A percentile compares a stretch with the other conserved stretches of the same genome.
These are phyloP conservation scores for Orobanche coerulescens DNA, from an alignment of 257 asterid species.

Conservation along the genomic window DNA sequence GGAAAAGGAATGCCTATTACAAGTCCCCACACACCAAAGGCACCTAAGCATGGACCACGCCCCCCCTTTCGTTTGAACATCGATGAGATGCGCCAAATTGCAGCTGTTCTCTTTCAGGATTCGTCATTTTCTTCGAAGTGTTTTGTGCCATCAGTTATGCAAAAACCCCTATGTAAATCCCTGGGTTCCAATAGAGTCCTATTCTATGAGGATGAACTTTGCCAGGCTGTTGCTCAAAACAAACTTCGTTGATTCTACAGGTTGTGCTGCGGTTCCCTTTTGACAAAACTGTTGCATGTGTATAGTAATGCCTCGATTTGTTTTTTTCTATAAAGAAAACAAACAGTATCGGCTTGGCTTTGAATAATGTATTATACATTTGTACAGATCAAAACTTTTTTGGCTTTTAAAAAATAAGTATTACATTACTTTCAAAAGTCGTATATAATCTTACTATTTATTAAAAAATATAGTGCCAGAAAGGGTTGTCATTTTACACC, in stretches of 20 bases:
- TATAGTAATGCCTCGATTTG: constrained; percentile 24
- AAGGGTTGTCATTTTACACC: background rate
- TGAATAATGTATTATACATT: no score
- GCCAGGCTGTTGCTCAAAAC: constrained; percentile 97
- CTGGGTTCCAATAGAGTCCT: constrained; percentile 77
- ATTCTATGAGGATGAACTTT: constrained; percentile 84
- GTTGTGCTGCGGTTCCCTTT: background rate
- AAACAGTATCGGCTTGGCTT: constrained; percentile 18
- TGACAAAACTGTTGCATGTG: constrained; percentile 22
- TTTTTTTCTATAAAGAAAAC: constrained; percentile 27
- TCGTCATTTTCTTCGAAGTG: constrained; percentile 51
- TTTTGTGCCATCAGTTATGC: constrained; percentile 60
- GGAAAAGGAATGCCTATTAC: constrained; percentile 35
- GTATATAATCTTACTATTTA: no score
- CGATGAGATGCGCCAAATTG: constrained; percentile 73
- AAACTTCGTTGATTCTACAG: constrained; percentile 55
- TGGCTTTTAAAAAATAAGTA: no score
- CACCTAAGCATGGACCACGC: constrained; percentile 86
- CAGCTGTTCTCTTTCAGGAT: constrained; percentile 88
- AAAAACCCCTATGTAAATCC: constrained; percentile 67
- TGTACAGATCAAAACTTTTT: no score
- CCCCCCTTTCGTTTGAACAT: constrained; percentile 73
- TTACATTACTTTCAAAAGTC: no score
- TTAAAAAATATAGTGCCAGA: background rate
- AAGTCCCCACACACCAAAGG: constrained; percentile 85